These are phyloP conservation scores for Paraphoma chrysanthemicola DNA, from an alignment of 2,329 filamentous ascomycete species.

Conservation along the genomic window DNA sequence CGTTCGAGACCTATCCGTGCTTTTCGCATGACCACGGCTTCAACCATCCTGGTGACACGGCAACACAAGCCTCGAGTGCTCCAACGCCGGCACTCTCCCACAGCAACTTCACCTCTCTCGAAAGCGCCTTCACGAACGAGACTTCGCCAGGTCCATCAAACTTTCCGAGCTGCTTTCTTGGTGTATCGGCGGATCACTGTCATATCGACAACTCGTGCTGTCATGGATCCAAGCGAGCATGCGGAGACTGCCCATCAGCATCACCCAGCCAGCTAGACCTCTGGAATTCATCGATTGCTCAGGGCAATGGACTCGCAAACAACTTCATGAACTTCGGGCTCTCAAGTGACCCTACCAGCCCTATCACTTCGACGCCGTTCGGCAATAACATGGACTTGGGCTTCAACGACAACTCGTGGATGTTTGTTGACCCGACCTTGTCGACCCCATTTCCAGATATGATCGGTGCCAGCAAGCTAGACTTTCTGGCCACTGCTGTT, in stretches of 20 bases:
- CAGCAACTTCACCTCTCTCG: conserved; percentile 41
- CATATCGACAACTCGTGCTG: conserved; percentile 46
- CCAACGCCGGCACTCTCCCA: conserved; percentile 40
- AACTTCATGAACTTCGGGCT: conserved; percentile 36
- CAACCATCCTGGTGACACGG: conserved; percentile 19
- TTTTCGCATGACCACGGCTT: conserved; percentile 34
- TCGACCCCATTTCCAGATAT: conserved; percentile 16
- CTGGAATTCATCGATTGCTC: conserved; percentile 35
- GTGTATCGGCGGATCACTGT: conserved; percentile 42
- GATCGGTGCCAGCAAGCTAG: conserved; percentile 29
- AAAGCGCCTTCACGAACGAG: conserved; percentile 36
- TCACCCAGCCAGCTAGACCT: conserved; percentile 32
- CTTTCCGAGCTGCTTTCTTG: conserved; percentile 35
- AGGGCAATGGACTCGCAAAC: conserved; percentile 35
- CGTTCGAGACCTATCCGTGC: conserved; percentile 40
- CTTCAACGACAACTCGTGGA: conserved; percentile 35
- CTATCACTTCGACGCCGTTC: conserved; percentile 26
- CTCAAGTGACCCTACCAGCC: conserved; percentile 24
- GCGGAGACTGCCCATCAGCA: conserved; percentile 36
- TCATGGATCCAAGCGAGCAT: conserved; percentile 36
- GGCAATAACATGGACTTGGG: conserved; percentile 22
- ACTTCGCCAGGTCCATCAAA: conserved; percentile 27
- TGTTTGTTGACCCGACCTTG: conserved; percentile 35
- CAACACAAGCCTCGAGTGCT: conserved; percentile 32
- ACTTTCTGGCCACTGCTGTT: conserved; percentile 37